These are phyloP conservation scores for Stenogyne calaminthoides DNA, from an alignment of 305 asterid genomes.

Conservation along the genomic window DNA sequence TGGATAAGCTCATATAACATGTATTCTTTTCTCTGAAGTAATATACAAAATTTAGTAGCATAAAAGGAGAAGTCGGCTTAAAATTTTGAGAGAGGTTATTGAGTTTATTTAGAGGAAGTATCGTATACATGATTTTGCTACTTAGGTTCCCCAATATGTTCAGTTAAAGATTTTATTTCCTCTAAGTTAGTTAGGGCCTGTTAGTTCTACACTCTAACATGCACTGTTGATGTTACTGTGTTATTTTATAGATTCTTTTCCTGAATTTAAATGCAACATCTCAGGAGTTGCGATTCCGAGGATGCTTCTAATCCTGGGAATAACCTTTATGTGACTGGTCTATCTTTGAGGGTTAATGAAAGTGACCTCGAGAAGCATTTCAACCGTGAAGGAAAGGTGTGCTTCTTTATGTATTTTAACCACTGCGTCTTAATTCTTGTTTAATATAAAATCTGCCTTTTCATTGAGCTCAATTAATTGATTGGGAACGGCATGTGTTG, in stretches of 20 bases:
- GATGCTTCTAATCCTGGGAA: conserved; percentile 28
- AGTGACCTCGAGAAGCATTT: conserved; percentile 29
- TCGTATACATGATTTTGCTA: neutral
- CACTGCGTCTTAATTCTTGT: neutral
- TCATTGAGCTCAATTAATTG: conserved; percentile 10
- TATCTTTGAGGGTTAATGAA: conserved; percentile 31
- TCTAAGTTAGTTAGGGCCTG: neutral
- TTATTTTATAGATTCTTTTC: neutral
- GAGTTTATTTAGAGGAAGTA: neutral
- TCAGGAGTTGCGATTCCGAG: conserved; percentile 33
- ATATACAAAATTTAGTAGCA: neutral
- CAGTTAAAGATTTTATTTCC: neutral
- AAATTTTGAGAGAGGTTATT: neutral
- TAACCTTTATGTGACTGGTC: conserved; percentile 32
- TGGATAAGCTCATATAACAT: neutral
- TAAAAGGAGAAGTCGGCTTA: neutral
- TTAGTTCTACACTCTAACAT: neutral
- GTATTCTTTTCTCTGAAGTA: neutral
- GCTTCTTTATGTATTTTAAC: neutral
- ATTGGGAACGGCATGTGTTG: neutral
- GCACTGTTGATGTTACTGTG: neutral
- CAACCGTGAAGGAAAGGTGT: conserved; percentile 30
- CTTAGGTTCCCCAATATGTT: neutral
- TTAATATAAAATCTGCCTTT: neutral
- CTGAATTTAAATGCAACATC: neutral